Conservation (phyloP, 176 grass and related monocot genomes). For the Carex pumila region DNA sequence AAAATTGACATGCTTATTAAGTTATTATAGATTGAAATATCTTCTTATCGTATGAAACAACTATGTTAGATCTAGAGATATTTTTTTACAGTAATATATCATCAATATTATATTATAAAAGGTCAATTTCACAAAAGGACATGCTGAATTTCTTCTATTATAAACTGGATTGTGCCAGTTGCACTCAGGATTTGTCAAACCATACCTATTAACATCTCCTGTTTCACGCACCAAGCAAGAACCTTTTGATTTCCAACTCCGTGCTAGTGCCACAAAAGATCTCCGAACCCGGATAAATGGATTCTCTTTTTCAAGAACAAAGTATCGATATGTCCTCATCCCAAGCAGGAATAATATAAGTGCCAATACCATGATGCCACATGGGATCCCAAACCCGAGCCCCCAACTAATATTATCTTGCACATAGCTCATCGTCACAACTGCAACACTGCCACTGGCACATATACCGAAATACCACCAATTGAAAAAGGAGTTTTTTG, state of each 20-base stretch:
- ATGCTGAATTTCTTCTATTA: too few relatives aligned
- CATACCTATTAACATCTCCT: background rate
- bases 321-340: conserved; percentile 46
- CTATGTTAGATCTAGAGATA: too few relatives aligned
- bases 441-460: conserved; percentile 15
- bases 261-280: conserved; percentile 32
- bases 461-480: conserved; percentile 64
- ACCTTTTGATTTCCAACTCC: conserved; percentile 15
- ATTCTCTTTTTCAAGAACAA: conserved; percentile 38
- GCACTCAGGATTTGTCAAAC: too few relatives aligned
- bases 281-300: conserved; percentile 52
- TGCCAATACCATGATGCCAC: conserved; percentile 36
- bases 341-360: conserved; percentile 35
- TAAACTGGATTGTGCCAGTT: too few relatives aligned
- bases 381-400: conserved; percentile 79
- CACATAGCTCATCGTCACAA: conserved; percentile 45
- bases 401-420: conserved; percentile 86
- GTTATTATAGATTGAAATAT: too few relatives aligned
- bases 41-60: too few relatives aligned
- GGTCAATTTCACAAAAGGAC: background rate
- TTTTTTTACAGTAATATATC: too few relatives aligned
- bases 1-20: too few relatives aligned
- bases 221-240: background rate
- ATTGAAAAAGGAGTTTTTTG: conserved; percentile 61
- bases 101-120: background rate